These are phyloP conservation scores for Allium fistulosum DNA, from an alignment of 106 monocot species.

Conservation along the genomic window DNA sequence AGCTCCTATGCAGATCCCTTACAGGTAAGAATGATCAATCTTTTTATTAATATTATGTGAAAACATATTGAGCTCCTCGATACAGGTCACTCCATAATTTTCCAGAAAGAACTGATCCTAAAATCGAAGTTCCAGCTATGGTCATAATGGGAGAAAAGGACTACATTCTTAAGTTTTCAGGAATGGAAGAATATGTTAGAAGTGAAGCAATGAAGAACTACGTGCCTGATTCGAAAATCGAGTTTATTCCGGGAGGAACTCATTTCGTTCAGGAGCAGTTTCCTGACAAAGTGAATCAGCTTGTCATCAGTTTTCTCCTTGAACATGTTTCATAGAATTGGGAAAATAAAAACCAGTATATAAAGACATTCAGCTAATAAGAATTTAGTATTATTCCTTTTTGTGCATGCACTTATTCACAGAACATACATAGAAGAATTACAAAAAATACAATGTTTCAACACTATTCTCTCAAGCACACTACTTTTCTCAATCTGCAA, in stretches of 20 bases:
- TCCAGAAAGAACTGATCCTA: background rate
- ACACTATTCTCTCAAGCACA: constrained; percentile 36
- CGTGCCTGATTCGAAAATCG: constrained; percentile 16
- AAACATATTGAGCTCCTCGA: too few relatives aligned
- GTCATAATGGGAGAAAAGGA: constrained; percentile 30
- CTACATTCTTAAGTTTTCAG: constrained; percentile 12
- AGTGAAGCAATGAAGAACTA: constrained; percentile 12
- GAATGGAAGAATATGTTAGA: constrained; percentile 12
- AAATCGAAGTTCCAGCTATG: constrained; percentile 6
- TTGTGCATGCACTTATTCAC: background rate
- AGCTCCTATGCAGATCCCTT: constrained; percentile 24
- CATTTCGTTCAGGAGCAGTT: constrained; percentile 60
- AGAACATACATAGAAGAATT: constrained; percentile 18
- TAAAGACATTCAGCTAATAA: too few relatives aligned
- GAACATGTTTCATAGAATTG: too few relatives aligned
- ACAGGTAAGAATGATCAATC: constrained; percentile 5
- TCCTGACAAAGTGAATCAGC: constrained; percentile 31
- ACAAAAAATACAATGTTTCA: constrained; percentile 50
- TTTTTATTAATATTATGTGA: background rate
- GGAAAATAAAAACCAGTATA: too few relatives aligned
- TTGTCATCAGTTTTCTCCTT: constrained; percentile 33
- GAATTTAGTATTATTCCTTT: too few relatives aligned
- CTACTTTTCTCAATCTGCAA: constrained; percentile 58
- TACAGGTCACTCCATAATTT: background rate
- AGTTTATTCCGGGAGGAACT: constrained; percentile 20